A percentile compares a stretch with the other conserved stretches of the same genome.
Evolutionary conservation across 192 early-diverging fungal genomes (phyloP).

Genomic region (Backusella macrospora): DNA sequence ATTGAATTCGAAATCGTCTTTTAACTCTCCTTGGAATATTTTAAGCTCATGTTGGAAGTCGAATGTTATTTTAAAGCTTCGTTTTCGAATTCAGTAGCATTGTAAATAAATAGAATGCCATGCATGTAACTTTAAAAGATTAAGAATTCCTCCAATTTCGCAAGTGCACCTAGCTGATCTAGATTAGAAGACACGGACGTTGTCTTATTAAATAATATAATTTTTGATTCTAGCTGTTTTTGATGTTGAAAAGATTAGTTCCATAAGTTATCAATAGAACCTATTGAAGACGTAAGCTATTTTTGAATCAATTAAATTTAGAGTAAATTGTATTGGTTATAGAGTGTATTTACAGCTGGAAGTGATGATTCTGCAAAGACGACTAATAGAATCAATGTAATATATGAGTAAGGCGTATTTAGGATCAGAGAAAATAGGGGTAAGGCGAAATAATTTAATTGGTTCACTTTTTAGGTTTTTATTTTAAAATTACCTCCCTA

Average conservation of each 20-base stretch:
- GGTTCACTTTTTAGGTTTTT: neutral
- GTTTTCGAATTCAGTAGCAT: constrained; percentile 26
- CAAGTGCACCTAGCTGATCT: neutral
- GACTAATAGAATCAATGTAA: constrained; percentile 1
- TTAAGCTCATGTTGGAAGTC: constrained; percentile 30
- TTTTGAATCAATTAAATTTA: neutral
- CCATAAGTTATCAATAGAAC: neutral
- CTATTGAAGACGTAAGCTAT: neutral
- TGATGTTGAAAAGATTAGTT: neutral
- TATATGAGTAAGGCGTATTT: neutral
- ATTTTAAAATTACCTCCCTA: constrained; percentile 1
- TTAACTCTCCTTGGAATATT: neutral
- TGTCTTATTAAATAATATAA: neutral
- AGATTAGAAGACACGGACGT: neutral
- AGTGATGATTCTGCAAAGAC: neutral
- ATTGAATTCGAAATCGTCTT: neutral
- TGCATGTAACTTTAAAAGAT: neutral
- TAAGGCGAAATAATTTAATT: constrained; percentile 1
- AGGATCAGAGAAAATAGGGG: neutral
- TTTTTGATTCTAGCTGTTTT: neutral
- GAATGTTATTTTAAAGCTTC: constrained; percentile 27
- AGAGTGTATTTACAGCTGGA: neutral
- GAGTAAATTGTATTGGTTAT: neutral
- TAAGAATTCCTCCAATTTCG: constrained; percentile 1
- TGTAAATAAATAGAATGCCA: neutral